These are phyloP conservation scores for Macrocystidia cucumis DNA, from an alignment of 1,284 basidiomycete genomes.

Conservation along the genomic window DNA sequence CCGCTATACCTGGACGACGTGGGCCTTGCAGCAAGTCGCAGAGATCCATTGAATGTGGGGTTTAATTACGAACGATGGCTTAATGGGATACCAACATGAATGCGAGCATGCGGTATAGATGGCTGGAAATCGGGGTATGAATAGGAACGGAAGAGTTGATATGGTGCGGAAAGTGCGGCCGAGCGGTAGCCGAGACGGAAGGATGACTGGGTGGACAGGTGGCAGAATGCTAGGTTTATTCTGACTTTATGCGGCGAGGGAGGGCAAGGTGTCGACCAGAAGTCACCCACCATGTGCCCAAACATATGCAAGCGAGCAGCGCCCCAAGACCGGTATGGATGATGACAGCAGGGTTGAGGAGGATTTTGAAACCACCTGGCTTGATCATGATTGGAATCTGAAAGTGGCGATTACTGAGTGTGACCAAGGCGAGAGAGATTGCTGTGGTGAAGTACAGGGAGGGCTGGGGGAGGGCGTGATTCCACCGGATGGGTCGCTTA, in stretches of 20 bases:
- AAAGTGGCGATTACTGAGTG: not conserved
- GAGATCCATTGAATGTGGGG: conserved; percentile 18
- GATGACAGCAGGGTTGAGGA: not conserved
- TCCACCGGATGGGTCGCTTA: conserved; percentile 14
- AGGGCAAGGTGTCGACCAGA: not conserved
- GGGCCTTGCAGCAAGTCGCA: conserved; percentile 13
- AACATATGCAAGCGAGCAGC: not conserved
- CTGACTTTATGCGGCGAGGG: not conserved
- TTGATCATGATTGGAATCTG: not conserved
- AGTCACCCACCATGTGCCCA: not conserved
- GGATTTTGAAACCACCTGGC: not conserved
- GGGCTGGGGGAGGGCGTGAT: not conserved
- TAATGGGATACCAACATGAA: conserved; percentile 1
- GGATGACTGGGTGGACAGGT: no score
- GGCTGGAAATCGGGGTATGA: not conserved
- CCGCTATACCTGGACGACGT: conserved; percentile 21
- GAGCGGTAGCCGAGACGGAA: no score
- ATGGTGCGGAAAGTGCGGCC: no score
- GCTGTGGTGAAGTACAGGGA: not conserved
- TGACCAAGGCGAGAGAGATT: not conserved
- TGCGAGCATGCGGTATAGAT: conserved; percentile 2
- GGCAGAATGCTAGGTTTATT: not conserved
- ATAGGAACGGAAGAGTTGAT: not conserved
- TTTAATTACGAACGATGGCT: conserved; percentile 29
- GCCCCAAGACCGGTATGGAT: conserved; percentile 1